A percentile compares a stretch with the other conserved stretches of the same genome.
Evolutionary conservation across 805 yeast genomes (phyloP).

Genomic region (Wickerhamiella vanderwaltii): DNA sequence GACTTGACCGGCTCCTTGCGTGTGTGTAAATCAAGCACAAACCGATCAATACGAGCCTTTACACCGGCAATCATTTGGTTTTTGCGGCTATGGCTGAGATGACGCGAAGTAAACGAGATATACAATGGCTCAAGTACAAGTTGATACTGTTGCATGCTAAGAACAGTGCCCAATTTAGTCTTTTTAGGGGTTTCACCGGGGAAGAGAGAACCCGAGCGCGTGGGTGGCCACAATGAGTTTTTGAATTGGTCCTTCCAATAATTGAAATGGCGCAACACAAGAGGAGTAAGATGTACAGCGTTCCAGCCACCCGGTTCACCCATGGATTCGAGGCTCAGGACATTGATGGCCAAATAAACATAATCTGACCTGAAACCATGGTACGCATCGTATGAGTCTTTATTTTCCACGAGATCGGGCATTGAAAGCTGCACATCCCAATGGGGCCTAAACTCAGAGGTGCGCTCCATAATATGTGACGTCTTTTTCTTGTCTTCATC

Average conservation of each 20-base stretch:
- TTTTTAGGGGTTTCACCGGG: constrained; percentile 29
- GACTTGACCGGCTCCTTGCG: constrained; percentile 32
- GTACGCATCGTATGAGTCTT: constrained; percentile 59
- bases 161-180: constrained; percentile 45
- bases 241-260: constrained; percentile 80
- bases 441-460: constrained; percentile 44
- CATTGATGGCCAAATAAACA: constrained; percentile 55
- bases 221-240: constrained; percentile 68
- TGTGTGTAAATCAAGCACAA: constrained; percentile 58
- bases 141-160: constrained; percentile 63
- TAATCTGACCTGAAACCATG: constrained; percentile 69
- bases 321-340: constrained; percentile 21
- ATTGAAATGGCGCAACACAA: constrained; percentile 52
- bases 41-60: constrained; percentile 44
- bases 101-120: constrained; percentile 56
- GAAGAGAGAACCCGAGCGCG: constrained; percentile 63
- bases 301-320: constrained; percentile 36
- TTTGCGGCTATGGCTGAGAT: constrained; percentile 28
- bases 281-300: constrained; percentile 66
- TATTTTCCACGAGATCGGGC: constrained; percentile 40
- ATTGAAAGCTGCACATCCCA: constrained; percentile 48
- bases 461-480: constrained; percentile 29
- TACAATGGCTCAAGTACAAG: constrained; percentile 62
- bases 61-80: constrained; percentile 50
- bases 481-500: constrained; percentile 27